These are phyloP conservation scores for Nitzschia putrida DNA, from an alignment of 108 stramenopile species.

Conservation along the genomic window DNA sequence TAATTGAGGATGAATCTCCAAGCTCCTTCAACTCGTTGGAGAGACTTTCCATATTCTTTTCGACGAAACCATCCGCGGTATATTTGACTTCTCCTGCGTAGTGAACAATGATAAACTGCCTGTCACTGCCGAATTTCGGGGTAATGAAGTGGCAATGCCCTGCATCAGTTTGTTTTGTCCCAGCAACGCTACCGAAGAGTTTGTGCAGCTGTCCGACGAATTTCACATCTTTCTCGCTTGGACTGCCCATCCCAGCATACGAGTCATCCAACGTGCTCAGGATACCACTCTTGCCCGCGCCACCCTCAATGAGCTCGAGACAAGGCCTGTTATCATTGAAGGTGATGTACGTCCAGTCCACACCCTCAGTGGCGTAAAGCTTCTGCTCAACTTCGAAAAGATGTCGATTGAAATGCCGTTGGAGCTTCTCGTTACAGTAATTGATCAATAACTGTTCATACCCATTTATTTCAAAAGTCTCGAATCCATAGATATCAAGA, in stretches of 20 bases:
- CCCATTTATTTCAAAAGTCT: constrained; percentile 91
- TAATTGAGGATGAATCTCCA: constrained; percentile 56
- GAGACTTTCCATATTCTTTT: constrained; percentile 92
- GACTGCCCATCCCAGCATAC: constrained; percentile 86
- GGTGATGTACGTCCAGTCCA: constrained; percentile 95
- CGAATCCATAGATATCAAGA: constrained; percentile 97
- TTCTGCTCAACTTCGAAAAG: constrained; percentile 94
- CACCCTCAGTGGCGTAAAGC: constrained; percentile 90
- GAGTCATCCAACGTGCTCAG: constrained; percentile 88
- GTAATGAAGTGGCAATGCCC: constrained; percentile 80
- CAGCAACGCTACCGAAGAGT: constrained; percentile 63
- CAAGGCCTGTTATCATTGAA: constrained; percentile 98
- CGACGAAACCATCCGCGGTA: constrained; percentile 86
- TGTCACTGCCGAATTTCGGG: constrained; percentile 89
- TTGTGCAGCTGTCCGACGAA: constrained; percentile 87
- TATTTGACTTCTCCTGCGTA: constrained; percentile 94
- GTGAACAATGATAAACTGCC: constrained; percentile 87
- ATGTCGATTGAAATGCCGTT: constrained; percentile 93
- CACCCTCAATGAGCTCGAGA: constrained; percentile 94
- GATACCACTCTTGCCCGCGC: constrained; percentile 69
- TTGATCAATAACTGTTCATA: constrained; percentile 97
- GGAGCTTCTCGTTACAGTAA: constrained; percentile 93
- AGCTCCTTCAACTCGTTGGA: constrained; percentile 84
- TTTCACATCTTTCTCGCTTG: constrained; percentile 82
- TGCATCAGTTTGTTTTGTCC: constrained; percentile 49